Evolutionary conservation across 108 stramenopile species (phyloP), one percentile per base, ranked within the genome.

Genomic region (Conticribra guillardii): DNA sequence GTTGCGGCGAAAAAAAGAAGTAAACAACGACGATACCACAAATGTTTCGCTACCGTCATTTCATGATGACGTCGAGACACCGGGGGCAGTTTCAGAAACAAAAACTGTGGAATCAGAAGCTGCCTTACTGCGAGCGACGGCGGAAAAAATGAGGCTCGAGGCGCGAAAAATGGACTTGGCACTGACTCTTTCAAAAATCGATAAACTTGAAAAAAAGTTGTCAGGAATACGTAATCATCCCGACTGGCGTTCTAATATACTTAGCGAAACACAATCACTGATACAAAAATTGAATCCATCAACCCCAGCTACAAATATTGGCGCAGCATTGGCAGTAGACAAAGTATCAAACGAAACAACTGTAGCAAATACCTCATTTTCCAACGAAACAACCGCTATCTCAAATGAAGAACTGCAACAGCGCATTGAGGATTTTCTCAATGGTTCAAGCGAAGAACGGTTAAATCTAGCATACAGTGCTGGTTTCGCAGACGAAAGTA

Each of bases 171-270:
- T 68, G 65, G 78, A 74, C 15, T 2, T 68, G 41, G 19, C 21
- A 23, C 67, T 79, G 26, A 60, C 78, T 5, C 67, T 79, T 15
- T 67, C 41, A 2, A 79, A 74, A 45, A 74, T 79, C 33, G 31
- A 67, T 28, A 79, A 79, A 45, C 41, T 79, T 14, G 78, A 79
- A 46, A 16, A 8, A n/a, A 69, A 52, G 31, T 4, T 54, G 22
- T 27, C 26, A 31, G 11, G 15, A 45, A 32, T 32, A 11, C 3
- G 18, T 18, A 48, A 48, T 29, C 14, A 71, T n/a, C 54, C 54
- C 8, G 26, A 67, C 19, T 18, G 2, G 32, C 58, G 60, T 16
- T 28, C 49, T 3, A 44, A 54, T 18, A 45, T 60, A 1, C 28
- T 49, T 33, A 30, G 34, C 15, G 67, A 68, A 37, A n/a, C 46